A percentile compares a stretch with the other conserved stretches of the same genome.
Conservation (phyloP, 2,329 filamentous ascomycete species). For the Penicillium sp. region DNA sequence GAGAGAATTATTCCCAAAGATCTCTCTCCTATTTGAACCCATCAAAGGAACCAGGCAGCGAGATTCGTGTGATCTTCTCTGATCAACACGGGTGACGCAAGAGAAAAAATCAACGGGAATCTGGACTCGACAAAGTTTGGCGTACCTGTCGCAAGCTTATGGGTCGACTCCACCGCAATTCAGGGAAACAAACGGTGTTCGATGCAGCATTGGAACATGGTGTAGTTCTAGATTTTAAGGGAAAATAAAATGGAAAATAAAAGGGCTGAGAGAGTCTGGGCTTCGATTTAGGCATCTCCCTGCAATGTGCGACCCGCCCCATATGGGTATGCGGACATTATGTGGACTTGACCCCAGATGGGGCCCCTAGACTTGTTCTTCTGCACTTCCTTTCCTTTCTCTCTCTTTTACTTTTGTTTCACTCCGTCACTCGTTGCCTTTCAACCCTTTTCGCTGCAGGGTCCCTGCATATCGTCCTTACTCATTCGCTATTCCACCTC, state of each 20-base stretch:
- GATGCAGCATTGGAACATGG: neutral
- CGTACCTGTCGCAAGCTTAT: conserved; percentile 10
- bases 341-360: conserved; percentile 7
- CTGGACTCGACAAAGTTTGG: conserved; percentile 8
- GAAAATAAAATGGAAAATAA: neutral
- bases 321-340: conserved; percentile 11
- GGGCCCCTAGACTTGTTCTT: conserved; percentile 3
- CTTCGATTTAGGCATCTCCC: neutral
- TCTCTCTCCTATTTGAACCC: no score
- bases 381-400: neutral
- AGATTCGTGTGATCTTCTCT: neutral
- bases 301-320: conserved; percentile 7
- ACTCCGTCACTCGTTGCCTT: conserved; percentile 6
- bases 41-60: neutral
- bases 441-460: neutral
- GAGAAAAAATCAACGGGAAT: neutral
- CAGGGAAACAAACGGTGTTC: neutral
- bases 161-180: conserved; percentile 5
- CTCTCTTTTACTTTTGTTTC: neutral
- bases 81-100: neutral
- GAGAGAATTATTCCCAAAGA: neutral
- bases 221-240: neutral
- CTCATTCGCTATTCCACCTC: conserved; percentile 1
- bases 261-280: neutral
- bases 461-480: neutral